phyloP scores from a whole-genome alignment of 768 basidiomycete genomes.

The Mrakia frigida region DNA sequence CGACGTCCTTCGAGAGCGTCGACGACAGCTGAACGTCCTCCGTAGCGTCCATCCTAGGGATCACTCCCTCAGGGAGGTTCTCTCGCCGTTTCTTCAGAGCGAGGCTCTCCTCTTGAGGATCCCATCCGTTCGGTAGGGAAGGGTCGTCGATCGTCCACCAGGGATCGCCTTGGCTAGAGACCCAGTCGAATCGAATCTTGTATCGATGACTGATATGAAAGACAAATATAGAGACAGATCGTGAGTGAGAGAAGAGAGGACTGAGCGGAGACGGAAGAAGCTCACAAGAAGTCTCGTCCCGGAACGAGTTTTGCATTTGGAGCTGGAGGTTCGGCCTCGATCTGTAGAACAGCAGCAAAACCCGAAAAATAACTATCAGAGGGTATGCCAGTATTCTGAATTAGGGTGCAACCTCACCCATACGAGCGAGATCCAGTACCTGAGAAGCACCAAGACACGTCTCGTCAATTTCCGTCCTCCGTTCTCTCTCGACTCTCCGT shows the following conservation, averaged over 20 bases:
- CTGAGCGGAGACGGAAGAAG: not conserved
- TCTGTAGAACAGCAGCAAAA: too few relatives aligned
- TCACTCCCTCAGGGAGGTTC: not conserved
- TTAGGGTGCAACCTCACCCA: not conserved
- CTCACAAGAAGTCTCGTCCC: not conserved
- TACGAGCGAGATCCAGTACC: not conserved
- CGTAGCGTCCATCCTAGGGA: not conserved
- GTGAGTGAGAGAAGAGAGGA: not conserved
- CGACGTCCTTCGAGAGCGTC: too few relatives aligned
- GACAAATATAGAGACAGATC: not conserved
- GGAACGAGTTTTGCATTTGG: not conserved
- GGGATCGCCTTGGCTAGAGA: not conserved
- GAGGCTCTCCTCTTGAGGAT: not conserved
- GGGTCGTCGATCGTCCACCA: not conserved
- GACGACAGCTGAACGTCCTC: not conserved
- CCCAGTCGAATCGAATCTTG: conserved; percentile 4
- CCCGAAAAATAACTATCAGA: too few relatives aligned
- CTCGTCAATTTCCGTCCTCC: too few relatives aligned
- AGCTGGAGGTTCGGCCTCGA: not conserved
- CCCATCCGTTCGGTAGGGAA: not conserved
- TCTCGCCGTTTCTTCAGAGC: not conserved
- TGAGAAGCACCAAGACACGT: too few relatives aligned
- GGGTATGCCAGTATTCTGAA: too few relatives aligned
- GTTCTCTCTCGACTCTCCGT: too few relatives aligned
- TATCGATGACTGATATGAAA: not conserved